A percentile compares a stretch with the other conserved stretches of the same genome.
Evolutionary conservation across 2,329 filamentous ascomycete genomes (phyloP).

Genomic region (Colletotrichum limetticola): DNA sequence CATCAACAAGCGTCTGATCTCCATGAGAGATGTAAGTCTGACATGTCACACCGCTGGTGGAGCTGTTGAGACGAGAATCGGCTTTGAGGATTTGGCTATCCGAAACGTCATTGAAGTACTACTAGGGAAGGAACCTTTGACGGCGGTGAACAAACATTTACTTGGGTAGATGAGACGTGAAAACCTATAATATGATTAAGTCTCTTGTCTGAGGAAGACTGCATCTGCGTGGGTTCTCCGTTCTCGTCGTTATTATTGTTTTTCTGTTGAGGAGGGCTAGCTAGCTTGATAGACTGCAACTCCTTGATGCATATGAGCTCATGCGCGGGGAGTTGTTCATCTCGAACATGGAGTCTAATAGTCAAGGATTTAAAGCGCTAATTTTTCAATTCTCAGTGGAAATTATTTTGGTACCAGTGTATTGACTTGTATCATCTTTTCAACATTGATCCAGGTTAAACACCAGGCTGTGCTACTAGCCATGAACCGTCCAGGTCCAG

Average conservation of each 20-base stretch:
- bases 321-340: constrained; percentile 82
- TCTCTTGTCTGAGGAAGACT: constrained; percentile 56
- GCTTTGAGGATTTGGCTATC: neutral
- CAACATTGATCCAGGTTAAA: too few species aligned
- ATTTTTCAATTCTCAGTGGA: too few species aligned
- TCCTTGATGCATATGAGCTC: constrained; percentile 83
- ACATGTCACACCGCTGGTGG: neutral
- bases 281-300: constrained; percentile 81
- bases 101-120: neutral
- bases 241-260: constrained; percentile 44
- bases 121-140: neutral
- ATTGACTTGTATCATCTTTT: too few species aligned
- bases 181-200: constrained; percentile 69
- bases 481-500: too few species aligned
- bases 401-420: too few species aligned
- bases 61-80: neutral
- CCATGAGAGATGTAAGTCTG: neutral
- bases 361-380: too few species aligned
- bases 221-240: constrained; percentile 47
- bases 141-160: neutral
- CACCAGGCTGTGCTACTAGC: too few species aligned
- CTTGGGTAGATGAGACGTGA: neutral
- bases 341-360: constrained; percentile 93
- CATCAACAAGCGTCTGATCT: neutral
- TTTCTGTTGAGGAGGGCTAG: constrained; percentile 58